phyloP scores from a whole-genome alignment of 768 basidiomycete species.

The Tulasnella sp. region DNA sequence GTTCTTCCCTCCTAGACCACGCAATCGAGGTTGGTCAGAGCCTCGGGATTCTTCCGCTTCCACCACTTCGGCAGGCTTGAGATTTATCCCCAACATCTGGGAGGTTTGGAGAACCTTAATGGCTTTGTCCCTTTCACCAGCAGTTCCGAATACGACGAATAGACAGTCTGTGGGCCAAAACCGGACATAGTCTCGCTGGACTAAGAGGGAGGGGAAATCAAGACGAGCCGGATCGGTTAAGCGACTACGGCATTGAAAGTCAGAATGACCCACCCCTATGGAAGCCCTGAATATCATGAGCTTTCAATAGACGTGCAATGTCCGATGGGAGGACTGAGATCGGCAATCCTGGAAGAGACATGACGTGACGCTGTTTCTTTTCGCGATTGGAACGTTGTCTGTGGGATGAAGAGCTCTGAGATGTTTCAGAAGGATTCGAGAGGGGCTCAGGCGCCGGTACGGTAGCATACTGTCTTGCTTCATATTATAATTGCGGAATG shows the following conservation, averaged over 20 bases:
- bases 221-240: background rate
- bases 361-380: background rate
- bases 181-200: slow-evolving; percentile 50
- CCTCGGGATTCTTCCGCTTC: background rate
- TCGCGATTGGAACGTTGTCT: background rate
- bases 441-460: background rate
- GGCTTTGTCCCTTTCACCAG: slow-evolving; percentile 39
- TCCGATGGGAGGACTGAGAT: slow-evolving; percentile 48
- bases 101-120: slow-evolving; percentile 38
- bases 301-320: slow-evolving; percentile 36
- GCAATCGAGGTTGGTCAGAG: slow-evolving; percentile 24
- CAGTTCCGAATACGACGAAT: slow-evolving; percentile 45
- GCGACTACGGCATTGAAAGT: background rate
- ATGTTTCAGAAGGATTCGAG: background rate
- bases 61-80: slow-evolving; percentile 38
- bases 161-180: slow-evolving; percentile 56
- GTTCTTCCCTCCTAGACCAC: slow-evolving; percentile 38
- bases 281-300: slow-evolving; percentile 31
- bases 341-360: slow-evolving; percentile 33
- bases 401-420: background rate
- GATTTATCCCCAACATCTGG: slow-evolving; percentile 29
- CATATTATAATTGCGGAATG: background rate
- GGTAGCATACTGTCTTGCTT: background rate
- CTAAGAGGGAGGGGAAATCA: slow-evolving; percentile 31
- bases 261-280: slow-evolving; percentile 25